Evolutionary conservation across 2,329 filamentous ascomycete species (phyloP).

Genomic region (Cladosporium phlei): DNA sequence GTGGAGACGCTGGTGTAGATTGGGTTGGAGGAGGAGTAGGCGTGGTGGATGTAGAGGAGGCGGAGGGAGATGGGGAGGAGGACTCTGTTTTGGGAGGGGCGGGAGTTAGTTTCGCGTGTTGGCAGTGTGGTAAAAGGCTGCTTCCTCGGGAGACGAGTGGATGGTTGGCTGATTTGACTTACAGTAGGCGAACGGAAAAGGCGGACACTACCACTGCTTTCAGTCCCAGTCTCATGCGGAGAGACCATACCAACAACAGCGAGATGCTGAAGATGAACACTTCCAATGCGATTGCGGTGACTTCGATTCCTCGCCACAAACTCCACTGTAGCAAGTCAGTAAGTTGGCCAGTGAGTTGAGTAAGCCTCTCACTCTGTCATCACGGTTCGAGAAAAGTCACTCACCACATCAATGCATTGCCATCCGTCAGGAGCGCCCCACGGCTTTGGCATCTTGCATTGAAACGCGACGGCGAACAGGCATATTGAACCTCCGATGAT

Average conservation of each 20-base stretch:
- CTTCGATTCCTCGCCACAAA: slow-evolving; percentile 18
- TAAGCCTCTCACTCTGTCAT: too few species aligned
- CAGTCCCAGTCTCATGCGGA: slow-evolving; percentile 23
- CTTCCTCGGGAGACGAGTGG: too few species aligned
- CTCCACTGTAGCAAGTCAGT: slow-evolving; percentile 10
- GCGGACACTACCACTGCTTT: slow-evolving; percentile 22
- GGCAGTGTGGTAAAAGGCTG: not conserved
- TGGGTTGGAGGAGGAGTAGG: slow-evolving; percentile 1
- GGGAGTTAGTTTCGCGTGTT: not conserved
- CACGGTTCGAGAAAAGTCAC: not conserved
- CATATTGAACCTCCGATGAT: slow-evolving; percentile 16
- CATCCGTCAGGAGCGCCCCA: slow-evolving; percentile 17
- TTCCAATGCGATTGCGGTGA: slow-evolving; percentile 21
- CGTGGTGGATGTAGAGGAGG: slow-evolving; percentile 6
- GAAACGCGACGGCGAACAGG: slow-evolving; percentile 19
- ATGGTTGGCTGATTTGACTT: not conserved
- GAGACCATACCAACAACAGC: slow-evolving; percentile 21
- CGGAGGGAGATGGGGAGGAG: slow-evolving; percentile 4
- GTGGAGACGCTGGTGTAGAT: slow-evolving; percentile 17
- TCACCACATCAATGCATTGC: slow-evolving; percentile 17
- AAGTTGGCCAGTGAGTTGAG: too few species aligned
- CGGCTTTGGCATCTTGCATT: slow-evolving; percentile 22
- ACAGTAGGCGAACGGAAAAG: slow-evolving; percentile 25
- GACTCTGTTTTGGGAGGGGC: not conserved
- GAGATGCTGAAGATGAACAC: slow-evolving; percentile 21